Conservation (phyloP, 164 flowering plant species). For the Hamamelis virginiana region DNA sequence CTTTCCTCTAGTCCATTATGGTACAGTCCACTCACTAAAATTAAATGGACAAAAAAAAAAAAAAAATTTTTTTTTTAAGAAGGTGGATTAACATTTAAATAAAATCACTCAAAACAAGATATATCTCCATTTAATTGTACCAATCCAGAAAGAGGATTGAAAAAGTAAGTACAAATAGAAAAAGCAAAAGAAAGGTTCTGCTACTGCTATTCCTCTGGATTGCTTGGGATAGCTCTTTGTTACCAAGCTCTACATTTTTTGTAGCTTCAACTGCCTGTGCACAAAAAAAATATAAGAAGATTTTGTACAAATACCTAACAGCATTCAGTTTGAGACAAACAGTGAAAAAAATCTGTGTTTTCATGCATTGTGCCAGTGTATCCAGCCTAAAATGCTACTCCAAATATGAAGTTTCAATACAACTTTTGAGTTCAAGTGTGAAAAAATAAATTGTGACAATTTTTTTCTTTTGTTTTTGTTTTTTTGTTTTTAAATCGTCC, state of each 20-base stretch:
- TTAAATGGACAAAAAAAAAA: too few species aligned
- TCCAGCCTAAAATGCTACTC: not conserved
- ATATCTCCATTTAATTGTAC: constrained; percentile 28
- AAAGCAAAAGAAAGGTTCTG: constrained; percentile 88
- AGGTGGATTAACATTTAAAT: too few species aligned
- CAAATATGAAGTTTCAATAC: not conserved
- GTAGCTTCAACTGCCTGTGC: constrained; percentile 92
- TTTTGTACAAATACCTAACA: too few species aligned
- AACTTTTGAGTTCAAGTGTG: not conserved
- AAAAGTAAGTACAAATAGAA: constrained; percentile 80
- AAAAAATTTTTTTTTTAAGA: too few species aligned
- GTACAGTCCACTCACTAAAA: too few species aligned
- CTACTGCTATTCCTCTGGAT: constrained; percentile 82
- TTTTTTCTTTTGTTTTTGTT: too few species aligned
- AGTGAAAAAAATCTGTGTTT: too few species aligned
- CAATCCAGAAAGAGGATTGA: constrained; percentile 65
- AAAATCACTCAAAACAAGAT: too few species aligned
- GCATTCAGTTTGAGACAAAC: too few species aligned
- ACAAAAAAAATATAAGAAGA: not conserved
- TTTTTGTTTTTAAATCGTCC: too few species aligned
- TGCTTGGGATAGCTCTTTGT: constrained; percentile 85
- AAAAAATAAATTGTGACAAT: not conserved
- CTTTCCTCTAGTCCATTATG: too few species aligned
- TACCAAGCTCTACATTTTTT: constrained; percentile 77
- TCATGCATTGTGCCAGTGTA: not conserved